Evolutionary conservation across 164 flowering plant species (phyloP).

Genomic region (Cinnamomum micranthum): DNA sequence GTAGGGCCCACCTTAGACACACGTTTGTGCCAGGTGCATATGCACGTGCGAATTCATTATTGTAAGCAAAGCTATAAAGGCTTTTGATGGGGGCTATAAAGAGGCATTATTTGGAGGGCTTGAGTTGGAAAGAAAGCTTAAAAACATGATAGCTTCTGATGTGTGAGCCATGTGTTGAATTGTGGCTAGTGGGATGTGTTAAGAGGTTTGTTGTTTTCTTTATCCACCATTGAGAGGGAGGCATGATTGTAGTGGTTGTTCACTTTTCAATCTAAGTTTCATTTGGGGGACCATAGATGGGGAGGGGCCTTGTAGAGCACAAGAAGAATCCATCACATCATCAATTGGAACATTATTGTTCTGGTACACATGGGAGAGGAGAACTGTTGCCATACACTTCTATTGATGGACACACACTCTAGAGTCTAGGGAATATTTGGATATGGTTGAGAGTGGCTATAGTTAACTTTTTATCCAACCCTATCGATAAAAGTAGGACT

Average conservation of each 20-base stretch:
- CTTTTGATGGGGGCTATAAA: background rate
- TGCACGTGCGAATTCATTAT: background rate
- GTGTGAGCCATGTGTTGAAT: background rate
- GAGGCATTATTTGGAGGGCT: background rate
- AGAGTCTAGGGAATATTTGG: background rate
- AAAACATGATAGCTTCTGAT: background rate
- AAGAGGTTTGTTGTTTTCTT: background rate
- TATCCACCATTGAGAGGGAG: constrained; percentile 1
- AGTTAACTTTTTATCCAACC: too few relatives aligned
- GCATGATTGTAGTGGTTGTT: constrained; percentile 8
- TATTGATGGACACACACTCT: background rate
- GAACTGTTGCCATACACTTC: background rate
- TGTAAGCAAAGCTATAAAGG: background rate
- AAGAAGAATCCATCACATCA: constrained; percentile 5
- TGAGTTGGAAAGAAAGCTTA: background rate
- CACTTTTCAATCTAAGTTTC: constrained; percentile 8
- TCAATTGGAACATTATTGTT: background rate
- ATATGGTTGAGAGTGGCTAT: background rate
- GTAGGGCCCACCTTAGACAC: background rate
- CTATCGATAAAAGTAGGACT: too few relatives aligned
- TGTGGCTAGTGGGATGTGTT: background rate
- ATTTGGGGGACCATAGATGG: constrained; percentile 9
- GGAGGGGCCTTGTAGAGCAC: background rate
- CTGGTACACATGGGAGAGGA: background rate
- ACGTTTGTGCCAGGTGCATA: background rate